A percentile compares a stretch with the other conserved stretches of the same genome.
These are phyloP conservation scores for Pluteus cervinus DNA, from an alignment of 768 basidiomycete genomes.

Conservation along the genomic window DNA sequence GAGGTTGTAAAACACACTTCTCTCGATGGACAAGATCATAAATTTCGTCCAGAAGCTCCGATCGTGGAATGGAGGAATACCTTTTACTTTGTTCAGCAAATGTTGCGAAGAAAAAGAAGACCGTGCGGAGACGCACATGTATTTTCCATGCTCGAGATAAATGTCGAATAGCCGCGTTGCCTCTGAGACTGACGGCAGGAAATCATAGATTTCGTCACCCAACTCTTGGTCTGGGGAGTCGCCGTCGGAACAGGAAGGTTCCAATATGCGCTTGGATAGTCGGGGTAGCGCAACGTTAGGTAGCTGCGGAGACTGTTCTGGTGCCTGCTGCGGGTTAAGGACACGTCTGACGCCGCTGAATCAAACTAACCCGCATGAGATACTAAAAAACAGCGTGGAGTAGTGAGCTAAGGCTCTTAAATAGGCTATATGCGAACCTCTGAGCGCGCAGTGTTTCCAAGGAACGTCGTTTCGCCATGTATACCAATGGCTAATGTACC, in stretches of 20 bases:
- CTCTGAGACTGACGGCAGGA: slow-evolving; percentile 52
- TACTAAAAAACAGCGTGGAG: slow-evolving; percentile 29
- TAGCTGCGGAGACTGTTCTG: neutral
- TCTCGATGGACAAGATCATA: slow-evolving; percentile 48
- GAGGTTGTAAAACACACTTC: slow-evolving; percentile 23
- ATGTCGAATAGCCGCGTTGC: slow-evolving; percentile 57
- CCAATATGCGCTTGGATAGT: slow-evolving; percentile 30
- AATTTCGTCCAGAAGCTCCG: slow-evolving; percentile 52
- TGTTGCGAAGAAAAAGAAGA: neutral
- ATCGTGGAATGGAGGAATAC: slow-evolving; percentile 45
- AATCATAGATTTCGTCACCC: slow-evolving; percentile 34
- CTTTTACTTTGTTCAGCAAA: too few species aligned
- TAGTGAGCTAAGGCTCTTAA: neutral
- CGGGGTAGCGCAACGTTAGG: slow-evolving; percentile 17
- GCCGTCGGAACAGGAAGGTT: neutral
- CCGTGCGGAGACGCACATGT: slow-evolving; percentile 40
- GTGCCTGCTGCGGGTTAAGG: neutral
- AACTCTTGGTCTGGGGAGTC: slow-evolving; percentile 23
- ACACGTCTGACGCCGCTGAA: neutral
- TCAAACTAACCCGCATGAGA: slow-evolving; percentile 44
- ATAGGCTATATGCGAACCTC: slow-evolving; percentile 39
- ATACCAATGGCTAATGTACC: slow-evolving; percentile 55
- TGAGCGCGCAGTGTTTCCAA: slow-evolving; percentile 61
- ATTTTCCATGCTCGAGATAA: slow-evolving; percentile 58
- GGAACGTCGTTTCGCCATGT: slow-evolving; percentile 47